phyloP scores from a whole-genome alignment of 75 land plant species.

The Cunninghamia lanceolata region DNA sequence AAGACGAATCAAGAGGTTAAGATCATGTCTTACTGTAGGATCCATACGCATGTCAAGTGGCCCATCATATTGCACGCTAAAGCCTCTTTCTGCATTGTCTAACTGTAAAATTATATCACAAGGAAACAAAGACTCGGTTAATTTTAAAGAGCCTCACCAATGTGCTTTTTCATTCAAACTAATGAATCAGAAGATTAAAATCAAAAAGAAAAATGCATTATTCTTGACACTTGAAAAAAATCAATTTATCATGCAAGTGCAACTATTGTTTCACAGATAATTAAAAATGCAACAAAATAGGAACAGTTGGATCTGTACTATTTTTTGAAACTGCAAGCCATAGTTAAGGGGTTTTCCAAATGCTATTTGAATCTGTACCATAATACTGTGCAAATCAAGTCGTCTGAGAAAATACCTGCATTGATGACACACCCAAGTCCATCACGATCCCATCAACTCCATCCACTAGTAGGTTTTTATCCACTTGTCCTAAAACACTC shows the following conservation, averaged over 20 bases:
- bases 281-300: not conserved
- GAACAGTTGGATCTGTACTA: not conserved
- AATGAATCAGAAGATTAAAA: not conserved
- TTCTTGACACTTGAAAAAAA: not conserved
- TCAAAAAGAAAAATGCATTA: not conserved
- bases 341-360: not conserved
- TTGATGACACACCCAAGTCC: constrained; percentile 99
- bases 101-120: constrained; percentile 46
- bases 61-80: constrained; percentile 75
- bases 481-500: constrained; percentile 42
- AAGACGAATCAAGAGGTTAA: not conserved
- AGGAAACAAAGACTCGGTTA: not conserved
- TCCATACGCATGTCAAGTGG: constrained; percentile 99
- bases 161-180: not conserved
- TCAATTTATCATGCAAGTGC: not conserved
- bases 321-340: not conserved
- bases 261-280: not conserved
- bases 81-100: constrained; percentile 79
- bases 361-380: not conserved
- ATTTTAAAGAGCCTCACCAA: not conserved
- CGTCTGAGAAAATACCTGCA: constrained; percentile 72
- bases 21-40: constrained; percentile 58
- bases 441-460: constrained; percentile 95
- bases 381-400: not conserved
- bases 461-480: constrained; percentile 24